Conservation (phyloP, 2,329 filamentous ascomycete species). For the Davidsoniella eucalypti region DNA sequence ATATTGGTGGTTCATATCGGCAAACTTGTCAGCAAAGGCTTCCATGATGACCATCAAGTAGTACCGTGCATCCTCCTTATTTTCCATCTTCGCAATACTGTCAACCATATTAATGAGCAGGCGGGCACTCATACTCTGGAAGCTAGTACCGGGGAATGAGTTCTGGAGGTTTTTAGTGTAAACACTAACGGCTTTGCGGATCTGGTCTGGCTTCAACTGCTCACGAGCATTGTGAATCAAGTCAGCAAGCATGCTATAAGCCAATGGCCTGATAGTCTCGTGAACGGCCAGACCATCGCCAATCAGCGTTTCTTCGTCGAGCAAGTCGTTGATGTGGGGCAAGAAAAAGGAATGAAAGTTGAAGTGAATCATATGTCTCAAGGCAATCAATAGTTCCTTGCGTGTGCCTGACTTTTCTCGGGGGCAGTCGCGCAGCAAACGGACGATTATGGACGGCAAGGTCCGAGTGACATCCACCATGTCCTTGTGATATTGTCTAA, state of each 20-base stretch:
- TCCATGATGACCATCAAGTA: slow-evolving; percentile 95
- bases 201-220: slow-evolving; percentile 74
- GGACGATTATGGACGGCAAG: slow-evolving; percentile 77
- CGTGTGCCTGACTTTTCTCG: slow-evolving; percentile 83
- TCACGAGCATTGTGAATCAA: slow-evolving; percentile 94
- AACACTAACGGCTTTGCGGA: slow-evolving; percentile 87
- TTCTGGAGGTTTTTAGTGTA: slow-evolving; percentile 95
- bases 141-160: slow-evolving; percentile 91
- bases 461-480: slow-evolving; percentile 74
- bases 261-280: slow-evolving; percentile 85
- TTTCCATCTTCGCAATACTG: slow-evolving; percentile 82
- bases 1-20: slow-evolving; percentile 93
- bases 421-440: slow-evolving; percentile 82
- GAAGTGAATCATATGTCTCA: slow-evolving; percentile 97
- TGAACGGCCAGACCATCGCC: slow-evolving; percentile 94
- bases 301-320: slow-evolving; percentile 87
- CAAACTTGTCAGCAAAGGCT: slow-evolving; percentile 96
- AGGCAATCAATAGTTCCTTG: slow-evolving; percentile 90
- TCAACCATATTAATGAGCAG: slow-evolving; percentile 95
- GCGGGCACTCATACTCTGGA: slow-evolving; percentile 99
- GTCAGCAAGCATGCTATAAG: slow-evolving; percentile 97
- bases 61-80: slow-evolving; percentile 87
- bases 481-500: slow-evolving; percentile 75
- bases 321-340: slow-evolving; percentile 80
- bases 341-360: slow-evolving; percentile 94